Conservation (phyloP, 148 eudicot species). For the Chenopodium berlandieri region DNA sequence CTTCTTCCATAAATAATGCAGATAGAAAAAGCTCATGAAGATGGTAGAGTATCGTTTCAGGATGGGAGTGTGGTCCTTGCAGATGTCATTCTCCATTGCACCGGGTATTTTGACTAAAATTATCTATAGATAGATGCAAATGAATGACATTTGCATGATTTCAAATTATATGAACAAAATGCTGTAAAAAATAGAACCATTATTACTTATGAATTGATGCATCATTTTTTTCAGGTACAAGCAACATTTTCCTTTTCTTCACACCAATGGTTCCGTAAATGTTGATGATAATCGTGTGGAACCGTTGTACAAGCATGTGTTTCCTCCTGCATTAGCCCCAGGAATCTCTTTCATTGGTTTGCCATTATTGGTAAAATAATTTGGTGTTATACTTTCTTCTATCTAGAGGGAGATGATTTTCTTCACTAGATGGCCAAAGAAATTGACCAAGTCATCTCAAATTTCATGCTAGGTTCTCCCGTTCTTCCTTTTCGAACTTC, state of each 20-base stretch:
- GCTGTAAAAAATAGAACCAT: not conserved
- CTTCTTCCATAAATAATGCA: conserved; percentile 30
- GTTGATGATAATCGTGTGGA: conserved; percentile 88
- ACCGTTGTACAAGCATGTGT: conserved; percentile 86
- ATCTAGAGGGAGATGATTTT: not conserved
- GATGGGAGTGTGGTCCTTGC: conserved; percentile 54
- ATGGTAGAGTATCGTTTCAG: conserved; percentile 60
- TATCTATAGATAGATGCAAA: not conserved
- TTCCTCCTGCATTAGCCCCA: conserved; percentile 83
- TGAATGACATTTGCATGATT: not conserved
- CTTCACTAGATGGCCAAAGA: not conserved
- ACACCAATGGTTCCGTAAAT: conserved; percentile 41
- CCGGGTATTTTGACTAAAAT: conserved; percentile 54
- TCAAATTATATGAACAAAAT: not conserved
- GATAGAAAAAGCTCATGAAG: conserved; percentile 60
- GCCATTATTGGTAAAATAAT: conserved; percentile 57
- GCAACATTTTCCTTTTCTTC: conserved; percentile 78
- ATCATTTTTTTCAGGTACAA: conserved; percentile 51
- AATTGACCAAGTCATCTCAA: not conserved
- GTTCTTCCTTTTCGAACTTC: conserved; percentile 59
- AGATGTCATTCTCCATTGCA: conserved; percentile 76
- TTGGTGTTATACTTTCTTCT: not conserved
- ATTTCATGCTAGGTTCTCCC: conserved; percentile 47
- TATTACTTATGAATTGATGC: not conserved
- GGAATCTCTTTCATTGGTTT: conserved; percentile 82